Evolutionary conservation across 1,284 basidiomycete genomes (phyloP).

Genomic region (Veloporphyrellus conicus): DNA sequence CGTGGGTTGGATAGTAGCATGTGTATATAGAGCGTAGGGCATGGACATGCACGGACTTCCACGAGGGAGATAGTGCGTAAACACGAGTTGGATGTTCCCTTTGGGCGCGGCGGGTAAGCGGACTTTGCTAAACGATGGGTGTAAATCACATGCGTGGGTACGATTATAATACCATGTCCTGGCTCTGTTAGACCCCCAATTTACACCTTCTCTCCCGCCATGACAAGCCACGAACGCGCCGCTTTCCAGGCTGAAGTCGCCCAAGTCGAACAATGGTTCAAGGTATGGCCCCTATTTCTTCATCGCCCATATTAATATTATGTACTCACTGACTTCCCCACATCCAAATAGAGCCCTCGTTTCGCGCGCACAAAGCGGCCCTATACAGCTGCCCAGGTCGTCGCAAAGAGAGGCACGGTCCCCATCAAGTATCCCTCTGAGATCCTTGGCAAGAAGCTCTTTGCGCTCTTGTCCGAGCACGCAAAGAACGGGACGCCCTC

Average conservation of each 20-base stretch:
- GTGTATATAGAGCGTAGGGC: neutral
- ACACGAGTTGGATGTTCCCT: constrained; percentile 5
- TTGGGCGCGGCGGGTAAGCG: neutral
- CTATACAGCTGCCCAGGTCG: constrained; percentile 91
- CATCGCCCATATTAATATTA: too few species aligned
- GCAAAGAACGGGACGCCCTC: constrained; percentile 72
- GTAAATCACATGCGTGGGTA: constrained; percentile 29
- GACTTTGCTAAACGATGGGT: constrained; percentile 7
- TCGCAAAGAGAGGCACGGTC: constrained; percentile 89
- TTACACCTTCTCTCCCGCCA: constrained; percentile 26
- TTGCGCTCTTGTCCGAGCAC: constrained; percentile 63
- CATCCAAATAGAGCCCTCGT: constrained; percentile 74
- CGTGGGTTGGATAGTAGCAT: neutral
- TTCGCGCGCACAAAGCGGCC: constrained; percentile 84
- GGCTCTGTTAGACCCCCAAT: neutral
- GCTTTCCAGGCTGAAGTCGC: constrained; percentile 79
- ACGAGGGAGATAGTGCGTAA: constrained; percentile 27
- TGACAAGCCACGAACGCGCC: constrained; percentile 57
- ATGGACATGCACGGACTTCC: neutral
- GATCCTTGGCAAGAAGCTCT: constrained; percentile 85
- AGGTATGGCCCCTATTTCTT: constrained; percentile 50
- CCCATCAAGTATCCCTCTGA: constrained; percentile 85
- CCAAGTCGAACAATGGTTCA: constrained; percentile 88
- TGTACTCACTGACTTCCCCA: neutral
- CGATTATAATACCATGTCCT: neutral